A percentile compares a stretch with the other conserved stretches of the same genome.
Conservation (phyloP, 2,329 filamentous ascomycete species). For the Colletotrichum sp. region DNA sequence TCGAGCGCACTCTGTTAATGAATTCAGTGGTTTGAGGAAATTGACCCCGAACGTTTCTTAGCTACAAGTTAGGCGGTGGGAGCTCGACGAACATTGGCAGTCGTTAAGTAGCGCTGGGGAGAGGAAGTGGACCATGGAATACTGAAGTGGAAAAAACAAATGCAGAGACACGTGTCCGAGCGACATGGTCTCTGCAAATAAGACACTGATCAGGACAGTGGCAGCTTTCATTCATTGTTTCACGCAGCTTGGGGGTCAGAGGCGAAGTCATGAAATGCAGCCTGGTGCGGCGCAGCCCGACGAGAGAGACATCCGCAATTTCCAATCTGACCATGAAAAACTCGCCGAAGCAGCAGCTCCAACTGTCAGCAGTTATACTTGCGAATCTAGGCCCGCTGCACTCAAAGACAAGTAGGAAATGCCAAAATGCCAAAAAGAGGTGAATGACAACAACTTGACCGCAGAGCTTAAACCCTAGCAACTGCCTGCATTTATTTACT, state of each 20-base stretch:
- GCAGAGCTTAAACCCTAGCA: not conserved
- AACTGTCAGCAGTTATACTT: fast-evolving
- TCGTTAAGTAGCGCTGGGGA: no score
- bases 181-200: no score
- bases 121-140: fast-evolving
- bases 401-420: fast-evolving
- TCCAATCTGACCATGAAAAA: not conserved
- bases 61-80: no score
- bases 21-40: no score
- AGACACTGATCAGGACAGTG: no score
- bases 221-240: no score
- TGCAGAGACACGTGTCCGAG: no score
- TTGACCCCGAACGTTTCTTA: no score
- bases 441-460: fast-evolving
- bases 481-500: no score
- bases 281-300: not conserved
- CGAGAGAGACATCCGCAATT: fast-evolving
- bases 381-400: not conserved
- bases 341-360: fast-evolving
- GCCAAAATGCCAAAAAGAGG: fast-evolving
- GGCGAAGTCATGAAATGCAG: not conserved
- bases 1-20: no score
- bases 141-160: no score
- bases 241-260: no score
- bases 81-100: fast-evolving